phyloP scores from a whole-genome alignment of 2,329 filamentous ascomycete species.

The Trichocomaceae sp. region DNA sequence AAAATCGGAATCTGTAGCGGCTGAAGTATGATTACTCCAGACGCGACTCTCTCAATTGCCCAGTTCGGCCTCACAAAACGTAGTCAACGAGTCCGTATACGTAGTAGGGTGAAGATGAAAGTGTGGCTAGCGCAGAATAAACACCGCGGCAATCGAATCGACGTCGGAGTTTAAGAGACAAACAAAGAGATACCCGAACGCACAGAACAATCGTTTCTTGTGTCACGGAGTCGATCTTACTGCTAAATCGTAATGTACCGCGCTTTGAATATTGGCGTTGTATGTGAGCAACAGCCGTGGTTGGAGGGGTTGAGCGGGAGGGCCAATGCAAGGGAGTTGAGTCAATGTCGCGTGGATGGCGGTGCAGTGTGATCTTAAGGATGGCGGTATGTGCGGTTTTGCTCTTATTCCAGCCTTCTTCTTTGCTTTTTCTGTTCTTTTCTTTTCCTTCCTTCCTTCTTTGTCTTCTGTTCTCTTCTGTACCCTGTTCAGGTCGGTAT shows the following conservation, averaged over 20 bases:
- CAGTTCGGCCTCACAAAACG: neutral
- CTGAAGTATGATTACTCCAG: neutral
- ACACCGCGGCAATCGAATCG: neutral
- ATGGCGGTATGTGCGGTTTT: slow-evolving; percentile 2
- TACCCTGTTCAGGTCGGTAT: neutral
- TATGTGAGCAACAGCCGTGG: slow-evolving; percentile 9
- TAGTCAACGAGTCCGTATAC: neutral
- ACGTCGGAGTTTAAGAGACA: neutral
- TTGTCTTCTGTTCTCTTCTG: neutral
- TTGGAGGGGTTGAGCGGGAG: slow-evolving; percentile 8
- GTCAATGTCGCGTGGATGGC: slow-evolving; percentile 14
- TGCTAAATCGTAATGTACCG: neutral
- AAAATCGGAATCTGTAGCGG: neutral
- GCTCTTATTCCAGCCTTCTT: neutral
- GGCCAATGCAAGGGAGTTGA: slow-evolving; percentile 10
- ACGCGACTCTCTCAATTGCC: neutral
- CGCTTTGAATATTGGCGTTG: neutral
- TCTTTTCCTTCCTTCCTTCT: neutral
- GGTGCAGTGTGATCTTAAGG: neutral
- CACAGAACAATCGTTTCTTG: neutral
- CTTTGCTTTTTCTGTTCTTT: neutral
- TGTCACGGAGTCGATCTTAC: neutral
- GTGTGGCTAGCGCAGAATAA: neutral
- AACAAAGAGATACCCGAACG: neutral
- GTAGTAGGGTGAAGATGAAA: neutral